Base-by-base conservation (phyloP, 768 basidiomycete genomes). In the Trametopsis cervina region DNA sequence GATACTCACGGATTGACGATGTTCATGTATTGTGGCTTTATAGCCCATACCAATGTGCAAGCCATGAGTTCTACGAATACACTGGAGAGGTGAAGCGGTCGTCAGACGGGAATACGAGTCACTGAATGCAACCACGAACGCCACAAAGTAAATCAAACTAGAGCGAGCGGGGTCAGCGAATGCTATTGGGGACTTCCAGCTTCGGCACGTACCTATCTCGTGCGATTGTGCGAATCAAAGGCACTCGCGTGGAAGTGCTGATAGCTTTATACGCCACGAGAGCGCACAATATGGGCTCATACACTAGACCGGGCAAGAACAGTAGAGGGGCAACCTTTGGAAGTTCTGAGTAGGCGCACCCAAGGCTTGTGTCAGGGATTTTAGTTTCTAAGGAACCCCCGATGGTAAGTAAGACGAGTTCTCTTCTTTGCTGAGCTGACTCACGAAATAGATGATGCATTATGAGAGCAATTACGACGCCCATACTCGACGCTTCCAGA, bases 231-330 rank as follows among this genome's bases (percentile, higher is more conserved):
- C 17, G 40, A 3, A 54, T 50, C 24, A 42, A 51, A 22, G 26
- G 52, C 20, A 42, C 41, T 18, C 41, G 24, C 37, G 42, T 4
- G 44, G 24, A 12, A 37, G 21, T 18, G 25, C 24, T 3, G 42
- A 17, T 46, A 4, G 58, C 55, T 37, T 57, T 56, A 39, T 52
- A 52, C 11, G 56, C 41, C 17, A 62, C 61, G n/a, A 62, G 49
- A 11, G 23, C 38, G 18, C 51, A 61, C 29, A 61, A 50, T 25
- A 62, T 50, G 2, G 61, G 60, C 25, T 62, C 61, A 2, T 55
- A 51, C n/a, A 61, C 40, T 4, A 62, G 44, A 3, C 53, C 58
- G 33, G 61, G 60, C 4, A 55, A 50, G 58, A 60, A 62, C 44
- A 62, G 59, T 1, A 59, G 45, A 2, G 60, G 53, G 1, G 61